Percentiles rank a stretch among this genome's conserved stretches.
phyloP scores from a whole-genome alignment of 2,329 filamentous ascomycete species.

The Cytospora chrysosperma region DNA sequence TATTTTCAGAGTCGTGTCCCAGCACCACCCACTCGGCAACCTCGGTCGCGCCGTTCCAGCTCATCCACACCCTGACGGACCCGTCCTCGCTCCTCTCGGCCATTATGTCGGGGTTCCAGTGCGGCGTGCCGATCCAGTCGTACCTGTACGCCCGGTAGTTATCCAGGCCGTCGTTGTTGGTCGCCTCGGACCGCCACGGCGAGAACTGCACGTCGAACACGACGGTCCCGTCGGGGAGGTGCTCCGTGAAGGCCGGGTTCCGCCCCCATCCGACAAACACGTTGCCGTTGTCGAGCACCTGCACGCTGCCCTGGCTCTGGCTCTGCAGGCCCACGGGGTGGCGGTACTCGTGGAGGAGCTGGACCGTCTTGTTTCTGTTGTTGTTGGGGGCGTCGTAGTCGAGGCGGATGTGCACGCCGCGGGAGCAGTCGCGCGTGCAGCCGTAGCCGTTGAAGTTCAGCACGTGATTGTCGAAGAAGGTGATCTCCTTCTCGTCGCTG shows the following conservation, averaged over 20 bases:
- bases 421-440: slow-evolving; percentile 22
- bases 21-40: slow-evolving; percentile 25
- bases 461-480: slow-evolving; percentile 48
- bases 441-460: slow-evolving; percentile 6
- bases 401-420: slow-evolving; percentile 40
- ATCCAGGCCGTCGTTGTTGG: slow-evolving; percentile 21
- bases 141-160: slow-evolving; percentile 32
- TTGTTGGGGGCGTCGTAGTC: slow-evolving; percentile 34
- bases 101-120: slow-evolving; percentile 27
- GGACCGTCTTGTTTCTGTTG: slow-evolving; percentile 44
- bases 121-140: slow-evolving; percentile 29
- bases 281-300: slow-evolving; percentile 39
- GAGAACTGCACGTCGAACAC: slow-evolving; percentile 44
- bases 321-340: slow-evolving; percentile 37
- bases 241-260: slow-evolving; percentile 47
- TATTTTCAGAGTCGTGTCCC: neutral
- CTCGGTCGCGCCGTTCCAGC: slow-evolving; percentile 36
- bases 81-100: slow-evolving; percentile 22
- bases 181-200: slow-evolving; percentile 26
- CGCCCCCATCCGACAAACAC: slow-evolving; percentile 48
- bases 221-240: slow-evolving; percentile 36
- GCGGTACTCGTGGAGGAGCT: slow-evolving; percentile 38
- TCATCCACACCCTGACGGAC: slow-evolving; percentile 31
- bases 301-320: slow-evolving; percentile 41
- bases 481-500: slow-evolving; percentile 38